Evolutionary conservation across 225 moss, liverwort and hornwort genomes (phyloP).

Genomic region (Antitrichia curtipendula): DNA sequence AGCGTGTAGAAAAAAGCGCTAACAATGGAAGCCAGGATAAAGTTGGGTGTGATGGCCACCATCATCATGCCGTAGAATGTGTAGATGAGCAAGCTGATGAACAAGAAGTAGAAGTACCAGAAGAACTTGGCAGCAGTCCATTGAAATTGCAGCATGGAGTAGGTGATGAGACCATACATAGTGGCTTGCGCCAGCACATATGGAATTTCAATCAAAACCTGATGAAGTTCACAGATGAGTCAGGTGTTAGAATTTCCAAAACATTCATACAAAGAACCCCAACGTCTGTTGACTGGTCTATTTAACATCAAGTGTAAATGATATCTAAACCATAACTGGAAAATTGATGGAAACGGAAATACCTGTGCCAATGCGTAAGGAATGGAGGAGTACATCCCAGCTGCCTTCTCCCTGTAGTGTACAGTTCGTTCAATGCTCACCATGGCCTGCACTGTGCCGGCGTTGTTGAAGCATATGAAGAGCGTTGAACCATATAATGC

Average conservation of each 20-base stretch:
- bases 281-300: not conserved
- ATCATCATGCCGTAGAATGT: conserved; percentile 54
- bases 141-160: conserved; percentile 35
- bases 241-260: not conserved
- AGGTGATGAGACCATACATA: conserved; percentile 23
- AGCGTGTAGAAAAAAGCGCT: conserved; percentile 38
- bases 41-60: conserved; percentile 43
- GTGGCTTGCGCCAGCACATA: conserved; percentile 22
- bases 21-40: conserved; percentile 27
- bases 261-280: no score
- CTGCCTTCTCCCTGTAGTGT: conserved; percentile 35
- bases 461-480: conserved; percentile 49
- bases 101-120: conserved; percentile 27
- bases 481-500: conserved; percentile 41
- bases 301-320: not conserved
- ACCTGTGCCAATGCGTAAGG: conserved; percentile 39
- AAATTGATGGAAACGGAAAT: not conserved
- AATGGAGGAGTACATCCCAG: conserved; percentile 39
- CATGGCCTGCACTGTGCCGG: conserved; percentile 38
- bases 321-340: not conserved
- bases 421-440: conserved; percentile 39
- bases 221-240: not conserved
- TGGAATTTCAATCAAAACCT: conserved; percentile 36
- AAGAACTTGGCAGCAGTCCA: conserved; percentile 34
- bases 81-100: conserved; percentile 30